These are phyloP conservation scores for Xylariaceae sp. DNA, from an alignment of 2,329 filamentous ascomycete genomes.

Conservation along the genomic window DNA sequence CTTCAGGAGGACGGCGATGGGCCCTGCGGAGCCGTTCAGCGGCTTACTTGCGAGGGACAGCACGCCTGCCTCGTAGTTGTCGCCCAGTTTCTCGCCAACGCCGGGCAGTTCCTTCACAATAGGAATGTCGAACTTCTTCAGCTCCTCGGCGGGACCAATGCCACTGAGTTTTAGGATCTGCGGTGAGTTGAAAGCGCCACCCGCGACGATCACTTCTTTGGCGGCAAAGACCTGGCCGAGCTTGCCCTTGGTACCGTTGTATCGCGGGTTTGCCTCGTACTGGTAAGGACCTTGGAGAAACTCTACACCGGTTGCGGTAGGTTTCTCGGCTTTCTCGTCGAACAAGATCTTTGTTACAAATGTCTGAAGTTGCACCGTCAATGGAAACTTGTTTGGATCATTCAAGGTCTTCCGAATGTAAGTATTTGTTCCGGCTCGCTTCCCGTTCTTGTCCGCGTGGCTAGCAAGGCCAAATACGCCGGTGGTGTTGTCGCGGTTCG, in stretches of 20 bases:
- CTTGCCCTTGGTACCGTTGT: conserved; percentile 2
- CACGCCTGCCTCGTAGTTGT: conserved; percentile 37
- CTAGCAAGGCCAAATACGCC: conserved; percentile 23
- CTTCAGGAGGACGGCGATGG: conserved; percentile 15
- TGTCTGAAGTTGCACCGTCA: conserved; percentile 30
- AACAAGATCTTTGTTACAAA: conserved; percentile 38
- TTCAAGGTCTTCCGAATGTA: conserved; percentile 43
- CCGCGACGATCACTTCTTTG: conserved; percentile 27
- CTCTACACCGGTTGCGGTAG: conserved; percentile 9
- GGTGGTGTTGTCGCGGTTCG: conserved; percentile 20
- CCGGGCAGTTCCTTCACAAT: conserved; percentile 46
- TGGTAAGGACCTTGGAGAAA: conserved; percentile 11
- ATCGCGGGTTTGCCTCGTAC: conserved; percentile 10
- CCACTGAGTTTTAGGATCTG: conserved; percentile 51
- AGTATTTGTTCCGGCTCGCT: conserved; percentile 41
- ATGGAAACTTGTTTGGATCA: conserved; percentile 37
- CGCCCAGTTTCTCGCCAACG: conserved; percentile 51
- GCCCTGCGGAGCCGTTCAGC: conserved; percentile 1
- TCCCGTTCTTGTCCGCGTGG: conserved; percentile 22
- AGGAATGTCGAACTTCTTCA: conserved; percentile 39
- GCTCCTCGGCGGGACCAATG: conserved; percentile 43
- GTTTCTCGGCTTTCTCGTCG: conserved; percentile 28
- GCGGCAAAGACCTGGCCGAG: conserved; percentile 8
- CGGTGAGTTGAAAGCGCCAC: conserved; percentile 49
- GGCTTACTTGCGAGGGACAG: conserved; percentile 1